Conservation (phyloP, 2,329 filamentous ascomycete genomes). For the Penicillium decumbens region DNA sequence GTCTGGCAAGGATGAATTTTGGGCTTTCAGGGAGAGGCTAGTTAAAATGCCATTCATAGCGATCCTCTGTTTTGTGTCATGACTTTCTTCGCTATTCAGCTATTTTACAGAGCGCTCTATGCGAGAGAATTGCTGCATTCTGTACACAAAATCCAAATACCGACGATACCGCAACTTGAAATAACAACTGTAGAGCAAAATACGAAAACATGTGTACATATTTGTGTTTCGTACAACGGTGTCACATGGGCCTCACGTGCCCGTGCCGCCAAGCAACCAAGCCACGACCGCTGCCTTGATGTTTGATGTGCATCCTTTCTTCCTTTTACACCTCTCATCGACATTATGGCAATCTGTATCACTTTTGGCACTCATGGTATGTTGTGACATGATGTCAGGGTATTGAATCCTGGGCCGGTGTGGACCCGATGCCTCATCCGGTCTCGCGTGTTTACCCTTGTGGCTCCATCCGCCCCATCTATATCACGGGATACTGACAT, state of each 20-base stretch:
- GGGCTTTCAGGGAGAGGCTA: background rate
- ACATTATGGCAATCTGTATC: slow-evolving; percentile 41
- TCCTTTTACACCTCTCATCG: background rate
- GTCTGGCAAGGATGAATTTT: background rate
- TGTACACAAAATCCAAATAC: slow-evolving; percentile 14
- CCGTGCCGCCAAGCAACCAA: slow-evolving; percentile 29
- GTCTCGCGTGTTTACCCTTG: slow-evolving; percentile 9
- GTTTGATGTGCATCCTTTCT: slow-evolving; percentile 7
- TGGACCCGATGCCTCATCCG: slow-evolving; percentile 10
- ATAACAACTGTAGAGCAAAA: background rate
- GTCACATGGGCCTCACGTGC: slow-evolving; percentile 23
- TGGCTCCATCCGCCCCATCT: slow-evolving; percentile 7
- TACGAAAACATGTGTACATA: background rate
- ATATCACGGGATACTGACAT: slow-evolving; percentile 13
- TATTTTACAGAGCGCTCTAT: slow-evolving; percentile 7
- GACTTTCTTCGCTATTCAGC: slow-evolving; percentile 6
- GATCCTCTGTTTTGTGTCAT: slow-evolving; percentile 10
- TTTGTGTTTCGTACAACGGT: background rate
- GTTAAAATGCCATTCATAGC: slow-evolving; percentile 10
- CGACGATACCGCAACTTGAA: background rate
- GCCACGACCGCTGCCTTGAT: slow-evolving; percentile 35
- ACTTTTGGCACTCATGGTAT: slow-evolving; percentile 43
- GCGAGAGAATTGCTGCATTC: slow-evolving; percentile 4
- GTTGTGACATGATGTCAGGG: slow-evolving; percentile 6
- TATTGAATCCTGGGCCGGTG: slow-evolving; percentile 2